A percentile compares a stretch with the other conserved stretches of the same genome.
phyloP scores from a whole-genome alignment of 2,329 filamentous ascomycete genomes.

The Fusarium penzigii region DNA sequence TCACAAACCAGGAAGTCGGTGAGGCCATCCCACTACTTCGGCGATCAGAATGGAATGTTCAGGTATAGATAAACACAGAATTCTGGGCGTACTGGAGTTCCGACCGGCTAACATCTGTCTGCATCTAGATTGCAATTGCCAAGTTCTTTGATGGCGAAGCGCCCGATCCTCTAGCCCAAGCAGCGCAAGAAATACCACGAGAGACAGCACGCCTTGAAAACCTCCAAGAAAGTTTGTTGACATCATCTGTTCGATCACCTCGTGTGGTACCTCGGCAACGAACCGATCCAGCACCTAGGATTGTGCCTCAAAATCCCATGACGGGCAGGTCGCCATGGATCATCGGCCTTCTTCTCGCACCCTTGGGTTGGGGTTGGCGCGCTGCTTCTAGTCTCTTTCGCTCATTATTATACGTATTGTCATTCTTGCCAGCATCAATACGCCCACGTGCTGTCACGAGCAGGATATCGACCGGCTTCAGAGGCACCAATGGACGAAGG shows the following conservation, averaged over 20 bases:
- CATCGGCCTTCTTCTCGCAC: conserved; percentile 75
- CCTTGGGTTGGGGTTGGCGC: conserved; percentile 76
- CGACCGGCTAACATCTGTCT: conserved; percentile 3
- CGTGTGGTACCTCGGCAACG: conserved; percentile 28
- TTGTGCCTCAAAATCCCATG: conserved; percentile 75
- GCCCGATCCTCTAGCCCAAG: conserved; percentile 77
- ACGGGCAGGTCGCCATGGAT: conserved; percentile 73
- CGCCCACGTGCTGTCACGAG: conserved; percentile 57
- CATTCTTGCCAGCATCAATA: conserved; percentile 72
- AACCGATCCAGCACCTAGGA: conserved; percentile 74
- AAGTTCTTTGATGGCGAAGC: conserved; percentile 98
- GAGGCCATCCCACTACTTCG: conserved; percentile 78
- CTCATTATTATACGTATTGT: conserved; percentile 74
- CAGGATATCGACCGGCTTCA: conserved; percentile 50
- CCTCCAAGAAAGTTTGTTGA: conserved; percentile 61
- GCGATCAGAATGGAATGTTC: conserved; percentile 94
- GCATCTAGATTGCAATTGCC: conserved; percentile 79
- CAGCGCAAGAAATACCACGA: conserved; percentile 63
- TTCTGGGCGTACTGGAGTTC: background rate
- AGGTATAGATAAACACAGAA: conserved; percentile 52
- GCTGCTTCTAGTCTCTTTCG: conserved; percentile 69
- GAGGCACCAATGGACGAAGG: conserved; percentile 69
- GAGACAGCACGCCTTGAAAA: conserved; percentile 71
- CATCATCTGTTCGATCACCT: conserved; percentile 25
- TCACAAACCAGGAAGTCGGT: conserved; percentile 79